Percentiles rank a stretch among this genome's conserved stretches.
Conservation (phyloP, 257 asterid genomes). For the Leptodermis oblonga region DNA sequence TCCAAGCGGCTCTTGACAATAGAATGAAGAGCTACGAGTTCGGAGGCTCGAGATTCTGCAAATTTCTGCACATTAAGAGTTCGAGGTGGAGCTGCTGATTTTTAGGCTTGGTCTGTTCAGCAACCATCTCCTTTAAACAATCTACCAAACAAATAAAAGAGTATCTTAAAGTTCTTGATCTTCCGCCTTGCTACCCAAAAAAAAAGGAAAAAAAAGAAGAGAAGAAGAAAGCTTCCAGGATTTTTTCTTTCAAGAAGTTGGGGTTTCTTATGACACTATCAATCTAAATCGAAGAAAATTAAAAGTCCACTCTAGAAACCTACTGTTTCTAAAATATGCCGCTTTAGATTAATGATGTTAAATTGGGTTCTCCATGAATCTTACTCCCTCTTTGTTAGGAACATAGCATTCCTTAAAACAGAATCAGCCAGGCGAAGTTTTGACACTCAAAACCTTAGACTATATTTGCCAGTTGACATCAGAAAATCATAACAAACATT, state of each 20-base stretch:
- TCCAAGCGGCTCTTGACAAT: slow-evolving; percentile 49
- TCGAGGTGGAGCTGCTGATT: slow-evolving; percentile 47
- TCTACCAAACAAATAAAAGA: background rate
- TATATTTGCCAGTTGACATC: background rate
- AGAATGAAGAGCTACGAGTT: slow-evolving; percentile 64
- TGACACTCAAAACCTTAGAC: background rate
- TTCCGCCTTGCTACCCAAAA: background rate
- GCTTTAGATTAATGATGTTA: no score
- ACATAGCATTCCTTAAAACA: background rate
- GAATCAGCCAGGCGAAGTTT: background rate
- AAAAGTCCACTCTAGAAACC: no score
- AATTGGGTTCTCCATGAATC: no score
- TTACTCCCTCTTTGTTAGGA: background rate
- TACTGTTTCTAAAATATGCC: no score
- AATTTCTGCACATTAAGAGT: slow-evolving; percentile 66
- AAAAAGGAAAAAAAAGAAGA: no score
- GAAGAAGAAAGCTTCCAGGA: background rate
- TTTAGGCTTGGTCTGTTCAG: slow-evolving; percentile 30
- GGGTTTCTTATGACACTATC: background rate
- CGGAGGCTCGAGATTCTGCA: slow-evolving; percentile 73
- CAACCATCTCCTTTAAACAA: slow-evolving; percentile 8
- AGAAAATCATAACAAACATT: no score
- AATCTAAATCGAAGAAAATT: no score
- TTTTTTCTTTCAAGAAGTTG: background rate
- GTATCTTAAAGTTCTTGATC: background rate